Base-by-base conservation (phyloP, 2,329 filamentous ascomycete species). In the Piedraia hortae region DNA sequence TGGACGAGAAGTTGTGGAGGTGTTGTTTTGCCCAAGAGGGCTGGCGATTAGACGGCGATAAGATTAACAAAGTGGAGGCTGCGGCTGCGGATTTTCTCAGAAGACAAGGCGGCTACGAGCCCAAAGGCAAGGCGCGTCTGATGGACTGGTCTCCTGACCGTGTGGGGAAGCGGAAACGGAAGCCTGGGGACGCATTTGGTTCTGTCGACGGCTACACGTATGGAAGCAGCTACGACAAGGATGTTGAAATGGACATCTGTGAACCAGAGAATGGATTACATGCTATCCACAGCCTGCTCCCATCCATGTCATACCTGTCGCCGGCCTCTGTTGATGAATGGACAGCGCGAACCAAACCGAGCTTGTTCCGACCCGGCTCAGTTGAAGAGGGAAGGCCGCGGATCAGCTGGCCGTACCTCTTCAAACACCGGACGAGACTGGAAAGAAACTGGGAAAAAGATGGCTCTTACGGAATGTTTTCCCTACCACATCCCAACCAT, bases 381-480 rank as follows among this genome's bases (percentile, higher is more conserved):
- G 14, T 15, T 8, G 14, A 16, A 6, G n/a, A 8, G 8, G n/a
- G n/a, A n/a, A 11, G 15, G 13, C 38, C 66, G 26, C 70, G 63
- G 34, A 51, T 93, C 21, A 90, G 88, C 44, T 97, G 82, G 80
- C 72, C 78, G 23, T 75, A 85, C 40, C 54, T 97, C 1, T 97
- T 90, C 48, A 75, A 74, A 31, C 74, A 90, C 52, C 68, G 85
- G 28, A 61, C 68, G 25, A 59, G 66, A 11, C 51, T 97, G 8
- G 85, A 97, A 46, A 64, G 69, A 5, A 93, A 97, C 41, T 97
- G 85, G 85, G 65, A 75, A 27, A 58, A 66, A 10, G 80, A 74
- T 3, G 69, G 65, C 26, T 12, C 13, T 10, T 90, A 61, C 41
- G 63, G 57, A 3, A 88, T 80, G 31, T 93, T 93, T 37, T 77